Conservation (phyloP, 768 basidiomycete species). For the Podaxis sp. region DNA sequence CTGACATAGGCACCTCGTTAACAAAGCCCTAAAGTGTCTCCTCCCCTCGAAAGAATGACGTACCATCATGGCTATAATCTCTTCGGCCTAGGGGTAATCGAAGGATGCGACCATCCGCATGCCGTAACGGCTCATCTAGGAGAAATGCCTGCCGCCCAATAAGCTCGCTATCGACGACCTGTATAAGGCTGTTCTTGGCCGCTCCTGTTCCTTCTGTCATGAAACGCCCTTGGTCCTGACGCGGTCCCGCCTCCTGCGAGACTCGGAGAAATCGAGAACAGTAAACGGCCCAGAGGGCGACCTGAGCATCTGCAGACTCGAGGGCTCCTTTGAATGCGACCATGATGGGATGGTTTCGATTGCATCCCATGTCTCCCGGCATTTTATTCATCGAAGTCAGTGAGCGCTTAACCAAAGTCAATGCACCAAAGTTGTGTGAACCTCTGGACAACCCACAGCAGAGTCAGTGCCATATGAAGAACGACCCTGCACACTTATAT, state of each 20-base stretch:
- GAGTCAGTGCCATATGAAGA: neutral
- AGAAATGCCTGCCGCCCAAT: conserved; percentile 10
- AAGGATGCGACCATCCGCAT: conserved; percentile 2
- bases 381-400: neutral
- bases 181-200: neutral
- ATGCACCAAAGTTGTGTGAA: neutral
- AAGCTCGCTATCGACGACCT: conserved; percentile 4
- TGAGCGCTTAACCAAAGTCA: neutral
- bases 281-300: conserved; percentile 12
- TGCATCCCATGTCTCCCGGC: neutral
- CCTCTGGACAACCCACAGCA: neutral
- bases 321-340: neutral
- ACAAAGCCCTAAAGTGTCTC: neutral
- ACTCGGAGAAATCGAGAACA: neutral
- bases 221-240: neutral
- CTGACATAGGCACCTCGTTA: neutral
- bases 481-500: neutral
- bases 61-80: neutral
- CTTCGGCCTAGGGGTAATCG: conserved; percentile 1
- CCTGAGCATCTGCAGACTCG: conserved; percentile 16
- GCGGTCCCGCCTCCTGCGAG: neutral
- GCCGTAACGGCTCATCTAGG: conserved; percentile 9
- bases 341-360: neutral
- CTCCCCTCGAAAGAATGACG: neutral
- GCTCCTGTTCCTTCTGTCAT: conserved; percentile 3